Conservation (phyloP, 164 flowering plant species). For the Hamamelis virginiana region DNA sequence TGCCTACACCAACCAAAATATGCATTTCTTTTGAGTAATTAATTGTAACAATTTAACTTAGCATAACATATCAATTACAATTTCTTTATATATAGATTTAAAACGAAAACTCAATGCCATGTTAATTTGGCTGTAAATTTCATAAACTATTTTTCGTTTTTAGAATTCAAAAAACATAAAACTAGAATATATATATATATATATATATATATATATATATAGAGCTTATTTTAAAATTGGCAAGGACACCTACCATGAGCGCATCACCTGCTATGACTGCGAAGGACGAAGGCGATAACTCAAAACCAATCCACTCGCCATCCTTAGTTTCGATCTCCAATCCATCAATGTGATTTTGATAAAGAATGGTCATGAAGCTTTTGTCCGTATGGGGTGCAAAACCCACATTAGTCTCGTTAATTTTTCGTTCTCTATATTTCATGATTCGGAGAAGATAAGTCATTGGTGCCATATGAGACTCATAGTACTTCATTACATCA, state of each 20-base stretch:
- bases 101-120: background rate
- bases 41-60: too few relatives aligned
- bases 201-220: too few relatives aligned
- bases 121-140: too few relatives aligned
- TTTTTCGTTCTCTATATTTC: slow-evolving; percentile 21
- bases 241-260: slow-evolving; percentile 11
- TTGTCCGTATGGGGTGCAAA: slow-evolving; percentile 18
- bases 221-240: too few relatives aligned
- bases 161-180: too few relatives aligned
- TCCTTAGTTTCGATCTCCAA: slow-evolving; percentile 25
- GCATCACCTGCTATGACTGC: slow-evolving; percentile 29
- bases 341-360: slow-evolving; percentile 30
- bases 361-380: slow-evolving; percentile 26
- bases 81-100: too few relatives aligned
- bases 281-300: slow-evolving; percentile 17
- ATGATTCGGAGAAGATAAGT: slow-evolving; percentile 18
- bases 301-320: slow-evolving; percentile 19
- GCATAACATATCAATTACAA: too few relatives aligned
- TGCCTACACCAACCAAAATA: slow-evolving; percentile 7
- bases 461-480: slow-evolving; percentile 10
- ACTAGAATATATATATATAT: too few relatives aligned
- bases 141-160: too few relatives aligned
- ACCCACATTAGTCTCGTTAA: slow-evolving; percentile 11
- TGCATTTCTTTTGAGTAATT: background rate
- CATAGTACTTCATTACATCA: slow-evolving; percentile 18